Conservation (phyloP, 2,329 filamentous ascomycete species). For the Trichophyton equinum region DNA sequence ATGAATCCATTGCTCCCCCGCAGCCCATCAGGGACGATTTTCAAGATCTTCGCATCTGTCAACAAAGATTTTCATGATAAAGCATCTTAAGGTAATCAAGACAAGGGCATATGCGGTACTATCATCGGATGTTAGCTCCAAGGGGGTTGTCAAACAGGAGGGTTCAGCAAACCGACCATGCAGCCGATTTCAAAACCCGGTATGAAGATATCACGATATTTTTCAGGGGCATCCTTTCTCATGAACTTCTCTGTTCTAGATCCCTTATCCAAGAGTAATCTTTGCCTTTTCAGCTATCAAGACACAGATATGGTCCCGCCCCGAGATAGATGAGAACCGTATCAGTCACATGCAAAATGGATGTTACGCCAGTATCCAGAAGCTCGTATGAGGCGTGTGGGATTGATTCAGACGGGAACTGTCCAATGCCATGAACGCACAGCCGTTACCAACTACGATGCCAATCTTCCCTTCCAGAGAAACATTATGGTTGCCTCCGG, state of each 20-base stretch:
- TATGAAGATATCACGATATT: constrained; percentile 48
- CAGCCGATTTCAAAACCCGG: constrained; percentile 51
- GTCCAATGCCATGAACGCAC: constrained; percentile 44
- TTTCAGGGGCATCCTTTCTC: constrained; percentile 39
- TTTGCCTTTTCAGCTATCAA: constrained; percentile 34
- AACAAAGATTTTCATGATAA: constrained; percentile 40
- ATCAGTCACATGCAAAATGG: constrained; percentile 34
- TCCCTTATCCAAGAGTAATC: constrained; percentile 28
- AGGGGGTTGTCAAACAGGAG: background rate
- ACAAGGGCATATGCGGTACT: constrained; percentile 41
- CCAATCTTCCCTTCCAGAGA: constrained; percentile 19
- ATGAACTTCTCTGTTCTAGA: constrained; percentile 35
- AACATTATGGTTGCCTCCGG: constrained; percentile 18
- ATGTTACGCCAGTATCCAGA: constrained; percentile 36
- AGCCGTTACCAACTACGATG: constrained; percentile 22
- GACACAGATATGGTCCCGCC: constrained; percentile 20
- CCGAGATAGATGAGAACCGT: constrained; percentile 25
- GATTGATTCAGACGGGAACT: constrained; percentile 30
- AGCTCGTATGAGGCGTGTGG: constrained; percentile 37
- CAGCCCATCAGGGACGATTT: constrained; percentile 35
- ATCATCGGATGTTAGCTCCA: background rate
- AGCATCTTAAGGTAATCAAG: constrained; percentile 41
- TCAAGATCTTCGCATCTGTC: constrained; percentile 37
- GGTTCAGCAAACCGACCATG: constrained; percentile 28
- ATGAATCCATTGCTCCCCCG: constrained; percentile 16